Evolutionary conservation across 495 filamentous ascomycete species (phyloP).

Genomic region (Penicillium verhagenii): DNA sequence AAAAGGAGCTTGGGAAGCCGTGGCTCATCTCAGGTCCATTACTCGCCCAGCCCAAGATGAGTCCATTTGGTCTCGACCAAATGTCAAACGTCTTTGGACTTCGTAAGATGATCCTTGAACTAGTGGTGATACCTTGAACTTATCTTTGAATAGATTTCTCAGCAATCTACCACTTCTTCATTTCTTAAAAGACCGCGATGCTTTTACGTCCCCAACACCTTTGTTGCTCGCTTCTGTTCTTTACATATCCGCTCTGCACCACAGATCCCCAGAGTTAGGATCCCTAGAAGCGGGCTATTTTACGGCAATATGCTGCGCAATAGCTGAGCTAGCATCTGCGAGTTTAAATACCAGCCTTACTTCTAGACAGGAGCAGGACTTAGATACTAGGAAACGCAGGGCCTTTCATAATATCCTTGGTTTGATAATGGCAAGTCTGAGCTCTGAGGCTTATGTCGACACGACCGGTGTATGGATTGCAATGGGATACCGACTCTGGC

Average conservation of each 20-base stretch:
- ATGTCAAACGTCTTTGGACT: constrained; percentile 35
- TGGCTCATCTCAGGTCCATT: constrained; percentile 29
- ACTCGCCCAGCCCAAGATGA: constrained; percentile 27
- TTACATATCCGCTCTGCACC: constrained; percentile 39
- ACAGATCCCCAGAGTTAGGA: constrained; percentile 26
- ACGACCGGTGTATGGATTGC: constrained; percentile 41
- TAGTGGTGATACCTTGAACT: background rate
- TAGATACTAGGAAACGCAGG: background rate
- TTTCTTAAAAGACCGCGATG: constrained; percentile 35
- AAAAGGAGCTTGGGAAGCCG: constrained; percentile 29
- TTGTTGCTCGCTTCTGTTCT: constrained; percentile 39
- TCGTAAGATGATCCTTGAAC: constrained; percentile 24
- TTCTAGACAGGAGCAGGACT: background rate
- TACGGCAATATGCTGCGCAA: constrained; percentile 34
- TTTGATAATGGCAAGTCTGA: constrained; percentile 42
- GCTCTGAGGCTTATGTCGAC: constrained; percentile 38
- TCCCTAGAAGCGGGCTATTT: constrained; percentile 32
- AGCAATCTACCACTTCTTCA: constrained; percentile 40
- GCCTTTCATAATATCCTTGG: constrained; percentile 39
- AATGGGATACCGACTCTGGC: constrained; percentile 38
- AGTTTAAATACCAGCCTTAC: background rate
- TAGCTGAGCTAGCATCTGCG: constrained; percentile 32
- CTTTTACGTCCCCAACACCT: constrained; percentile 35
- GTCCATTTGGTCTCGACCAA: constrained; percentile 31
- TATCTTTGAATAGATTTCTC: constrained; percentile 28